Percentiles rank a stretch among this genome's conserved stretches.
phyloP scores from a whole-genome alignment of 2,329 filamentous ascomycete species.

The Cercospora zeina region DNA sequence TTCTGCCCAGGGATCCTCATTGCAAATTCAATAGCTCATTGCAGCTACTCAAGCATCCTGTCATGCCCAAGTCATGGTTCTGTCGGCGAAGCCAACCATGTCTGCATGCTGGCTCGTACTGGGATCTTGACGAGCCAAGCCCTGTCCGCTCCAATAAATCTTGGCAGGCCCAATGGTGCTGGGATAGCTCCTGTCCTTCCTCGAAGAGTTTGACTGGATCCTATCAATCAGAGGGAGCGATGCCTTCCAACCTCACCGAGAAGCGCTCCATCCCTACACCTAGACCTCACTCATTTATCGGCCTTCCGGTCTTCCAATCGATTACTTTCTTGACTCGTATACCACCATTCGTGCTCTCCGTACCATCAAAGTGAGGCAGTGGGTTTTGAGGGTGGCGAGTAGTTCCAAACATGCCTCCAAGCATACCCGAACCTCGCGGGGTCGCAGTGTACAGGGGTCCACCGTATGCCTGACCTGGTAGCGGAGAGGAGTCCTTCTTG shows the following conservation, averaged over 20 bases:
- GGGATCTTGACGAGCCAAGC: background rate
- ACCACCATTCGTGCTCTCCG: background rate
- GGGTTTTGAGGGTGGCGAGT: background rate
- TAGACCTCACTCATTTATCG: too few relatives aligned
- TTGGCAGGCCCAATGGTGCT: background rate
- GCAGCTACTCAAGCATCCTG: background rate
- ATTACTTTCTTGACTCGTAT: background rate
- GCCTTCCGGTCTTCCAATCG: too few relatives aligned
- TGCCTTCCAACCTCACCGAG: too few relatives aligned
- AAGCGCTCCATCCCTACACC: too few relatives aligned
- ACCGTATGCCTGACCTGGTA: slow-evolving; percentile 12
- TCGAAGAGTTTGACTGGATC: background rate
- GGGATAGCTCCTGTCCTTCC: background rate
- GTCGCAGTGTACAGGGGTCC: slow-evolving; percentile 8
- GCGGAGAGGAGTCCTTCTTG: slow-evolving; percentile 10
- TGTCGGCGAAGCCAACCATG: background rate
- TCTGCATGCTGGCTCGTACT: background rate
- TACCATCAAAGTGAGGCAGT: background rate
- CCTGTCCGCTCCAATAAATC: background rate
- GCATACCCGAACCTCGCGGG: slow-evolving; percentile 1
- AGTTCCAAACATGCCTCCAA: background rate
- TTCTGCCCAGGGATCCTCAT: background rate
- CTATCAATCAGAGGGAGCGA: too few relatives aligned
- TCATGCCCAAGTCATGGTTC: background rate
- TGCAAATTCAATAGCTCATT: background rate